A percentile compares a stretch with the other conserved stretches of the same genome.
Conservation (phyloP, 2,329 filamentous ascomycete species). For the Penicillium sp. region DNA sequence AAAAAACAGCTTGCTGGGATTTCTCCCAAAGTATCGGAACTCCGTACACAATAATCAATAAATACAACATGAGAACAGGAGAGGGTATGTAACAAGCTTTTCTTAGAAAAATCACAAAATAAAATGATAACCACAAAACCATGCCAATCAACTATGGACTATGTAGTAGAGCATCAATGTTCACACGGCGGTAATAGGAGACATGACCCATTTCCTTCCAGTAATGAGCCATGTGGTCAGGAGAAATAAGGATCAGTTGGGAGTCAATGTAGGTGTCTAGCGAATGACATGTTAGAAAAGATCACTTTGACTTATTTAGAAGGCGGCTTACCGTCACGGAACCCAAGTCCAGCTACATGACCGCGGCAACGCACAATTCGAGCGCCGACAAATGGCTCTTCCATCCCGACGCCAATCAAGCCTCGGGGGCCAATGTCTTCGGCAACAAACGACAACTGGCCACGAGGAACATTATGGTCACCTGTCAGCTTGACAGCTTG, state of each 20-base stretch:
- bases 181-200: conserved; percentile 45
- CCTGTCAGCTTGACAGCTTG: conserved; percentile 90
- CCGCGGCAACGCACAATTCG: conserved; percentile 71
- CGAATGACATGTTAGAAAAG: conserved; percentile 11
- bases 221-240: conserved; percentile 75
- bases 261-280: conserved; percentile 62
- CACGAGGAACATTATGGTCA: conserved; percentile 83
- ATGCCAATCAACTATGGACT: conserved; percentile 16
- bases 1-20: neutral
- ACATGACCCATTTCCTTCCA: conserved; percentile 62
- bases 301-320: no score
- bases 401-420: conserved; percentile 61
- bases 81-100: conserved; percentile 9
- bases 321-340: conserved; percentile 62
- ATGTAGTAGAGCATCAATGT: conserved; percentile 41
- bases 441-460: conserved; percentile 77
- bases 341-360: conserved; percentile 73
- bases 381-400: conserved; percentile 69
- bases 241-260: conserved; percentile 74
- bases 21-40: neutral
- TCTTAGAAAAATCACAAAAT: neutral
- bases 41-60: neutral
- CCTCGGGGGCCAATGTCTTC: conserved; percentile 70
- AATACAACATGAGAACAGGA: neutral
- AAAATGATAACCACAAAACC: neutral